Evolutionary conservation across 306 rosid species (phyloP).

Genomic region (Acmispon strigosus): DNA sequence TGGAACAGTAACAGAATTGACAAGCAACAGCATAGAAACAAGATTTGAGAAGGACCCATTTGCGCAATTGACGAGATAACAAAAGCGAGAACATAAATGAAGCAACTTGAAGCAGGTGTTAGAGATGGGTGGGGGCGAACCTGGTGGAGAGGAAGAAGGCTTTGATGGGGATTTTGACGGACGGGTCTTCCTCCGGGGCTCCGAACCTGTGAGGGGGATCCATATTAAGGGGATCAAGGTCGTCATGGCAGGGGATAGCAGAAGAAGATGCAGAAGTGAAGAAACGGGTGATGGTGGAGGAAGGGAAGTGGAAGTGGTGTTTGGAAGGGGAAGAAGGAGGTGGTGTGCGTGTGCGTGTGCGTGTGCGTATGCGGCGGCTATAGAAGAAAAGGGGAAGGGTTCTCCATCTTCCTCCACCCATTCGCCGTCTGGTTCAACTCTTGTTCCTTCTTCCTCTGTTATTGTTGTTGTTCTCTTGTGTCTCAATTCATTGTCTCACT

Average conservation of each 20-base stretch:
- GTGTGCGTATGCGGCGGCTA: too few relatives aligned
- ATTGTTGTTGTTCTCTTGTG: not conserved
- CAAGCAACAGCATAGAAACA: not conserved
- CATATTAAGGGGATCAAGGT: constrained; percentile 18
- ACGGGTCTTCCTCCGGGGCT: constrained; percentile 28
- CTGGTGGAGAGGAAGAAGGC: constrained; percentile 90
- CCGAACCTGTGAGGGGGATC: constrained; percentile 16
- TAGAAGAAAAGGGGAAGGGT: constrained; percentile 37
- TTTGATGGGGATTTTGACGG: constrained; percentile 64
- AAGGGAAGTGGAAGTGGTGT: constrained; percentile 17
- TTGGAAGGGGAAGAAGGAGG: constrained; percentile 22
- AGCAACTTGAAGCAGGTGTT: not conserved
- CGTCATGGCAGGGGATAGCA: constrained; percentile 48
- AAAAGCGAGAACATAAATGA: not conserved
- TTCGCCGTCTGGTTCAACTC: constrained; percentile 29
- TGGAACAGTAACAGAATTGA: constrained; percentile 11
- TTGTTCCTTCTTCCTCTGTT: not conserved
- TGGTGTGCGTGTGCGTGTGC: constrained; percentile 29
- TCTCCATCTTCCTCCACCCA: constrained; percentile 90
- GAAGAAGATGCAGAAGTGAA: constrained; percentile 31
- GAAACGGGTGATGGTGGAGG: constrained; percentile 20
- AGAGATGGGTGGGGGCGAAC: constrained; percentile 17
- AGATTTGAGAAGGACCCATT: constrained; percentile 7
- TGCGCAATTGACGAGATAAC: not conserved
- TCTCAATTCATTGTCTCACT: not conserved